Conservation (phyloP, 306 rosid genomes). For the Cicer chorassanicum region DNA sequence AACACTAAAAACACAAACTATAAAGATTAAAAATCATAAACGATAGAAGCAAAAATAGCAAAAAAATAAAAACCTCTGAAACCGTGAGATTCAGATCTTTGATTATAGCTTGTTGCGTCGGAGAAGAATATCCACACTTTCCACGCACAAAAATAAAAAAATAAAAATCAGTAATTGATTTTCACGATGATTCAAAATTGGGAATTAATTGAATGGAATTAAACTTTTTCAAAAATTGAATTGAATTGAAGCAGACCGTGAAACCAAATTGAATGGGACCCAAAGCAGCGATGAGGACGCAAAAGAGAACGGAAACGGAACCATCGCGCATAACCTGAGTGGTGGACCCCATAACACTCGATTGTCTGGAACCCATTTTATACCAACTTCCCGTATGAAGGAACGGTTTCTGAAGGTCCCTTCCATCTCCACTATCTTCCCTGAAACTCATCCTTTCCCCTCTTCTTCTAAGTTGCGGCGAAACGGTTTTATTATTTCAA, state of each 20-base stretch:
- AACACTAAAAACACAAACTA: constrained; percentile 5
- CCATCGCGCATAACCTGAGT: constrained; percentile 68
- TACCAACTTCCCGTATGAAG: constrained; percentile 92
- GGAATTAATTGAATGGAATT: background rate
- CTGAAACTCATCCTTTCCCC: constrained; percentile 25
- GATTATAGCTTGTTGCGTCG: constrained; percentile 67
- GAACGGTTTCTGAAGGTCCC: constrained; percentile 79
- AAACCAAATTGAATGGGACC: constrained; percentile 92
- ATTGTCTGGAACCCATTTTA: constrained; percentile 76
- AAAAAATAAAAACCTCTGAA: constrained; percentile 59
- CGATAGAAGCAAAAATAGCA: background rate
- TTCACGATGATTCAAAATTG: background rate
- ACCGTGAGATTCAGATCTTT: constrained; percentile 69
- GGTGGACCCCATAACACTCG: constrained; percentile 65
- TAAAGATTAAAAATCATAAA: background rate
- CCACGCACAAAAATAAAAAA: background rate
- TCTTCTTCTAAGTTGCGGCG: background rate
- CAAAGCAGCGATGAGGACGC: constrained; percentile 83
- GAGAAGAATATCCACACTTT: constrained; percentile 88
- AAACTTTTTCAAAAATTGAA: too few relatives aligned
- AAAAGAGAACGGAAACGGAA: constrained; percentile 74
- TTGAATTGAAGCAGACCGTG: constrained; percentile 49
- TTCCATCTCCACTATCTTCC: constrained; percentile 55
- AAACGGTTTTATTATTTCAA: background rate
- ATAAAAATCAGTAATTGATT: background rate